Evolutionary conservation across 1,139 yeast species (phyloP), one percentile per base, ranked within the genome.

Genomic region (Sugiyamaella sp.): DNA sequence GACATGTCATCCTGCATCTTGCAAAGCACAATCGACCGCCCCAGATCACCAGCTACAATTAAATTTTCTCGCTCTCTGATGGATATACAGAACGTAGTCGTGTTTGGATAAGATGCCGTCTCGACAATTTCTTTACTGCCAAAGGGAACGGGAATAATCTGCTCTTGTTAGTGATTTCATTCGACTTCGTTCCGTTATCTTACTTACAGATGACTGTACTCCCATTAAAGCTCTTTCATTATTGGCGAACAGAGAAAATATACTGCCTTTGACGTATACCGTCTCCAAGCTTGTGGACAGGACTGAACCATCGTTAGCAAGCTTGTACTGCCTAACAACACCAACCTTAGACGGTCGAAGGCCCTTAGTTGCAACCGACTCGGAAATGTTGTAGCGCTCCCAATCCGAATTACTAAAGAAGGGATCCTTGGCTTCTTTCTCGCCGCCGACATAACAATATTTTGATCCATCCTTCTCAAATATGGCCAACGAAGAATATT

Each of bases 1-100:
- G 42, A 27, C 22, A 37, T 39, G 24, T 24, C 12, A 4, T 16
- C 37, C 5, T 29, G 41, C 21, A 14, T 41, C 2, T 45, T 32
- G 10, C 22, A n/a, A 2, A 44, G 20, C 14, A 39, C 20, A 25
- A 50, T 37, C 10, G 53, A 50, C 12, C 49, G 16, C 5, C 21
- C 16, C 14, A 50, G 16, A 37, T 50, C 53, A 9, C 53, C 53
- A 8, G 44, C 48, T 29, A 42, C 53, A 10, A 43, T 38, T 6
- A 41, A 14, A 32, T 33, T 24, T 9, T 42, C 22, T 21, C 47
- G 37, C 10, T 24, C 37, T 37, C 37, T 44, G 9, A 50, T 14
- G 3, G 49, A 45, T 12, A 40, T 42, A 39, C 49, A 44, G 10
- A 35, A 46, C 12, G 50, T 37, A 9, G 44, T 25, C 4, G 50